phyloP scores from a whole-genome alignment of 2,329 filamentous ascomycete species.

The Colletotrichum tamarilloi region DNA sequence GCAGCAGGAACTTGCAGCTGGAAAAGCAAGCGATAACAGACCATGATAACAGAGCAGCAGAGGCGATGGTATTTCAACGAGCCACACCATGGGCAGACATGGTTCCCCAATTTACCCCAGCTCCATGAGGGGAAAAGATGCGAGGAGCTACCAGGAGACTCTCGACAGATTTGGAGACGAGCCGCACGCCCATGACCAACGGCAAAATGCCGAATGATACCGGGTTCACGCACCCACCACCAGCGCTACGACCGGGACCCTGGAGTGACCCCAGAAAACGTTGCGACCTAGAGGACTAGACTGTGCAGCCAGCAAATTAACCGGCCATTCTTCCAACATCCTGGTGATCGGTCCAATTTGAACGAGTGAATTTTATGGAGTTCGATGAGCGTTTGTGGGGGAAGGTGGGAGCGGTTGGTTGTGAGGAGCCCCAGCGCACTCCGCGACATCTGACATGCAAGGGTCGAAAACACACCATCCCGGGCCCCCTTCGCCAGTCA shows the following conservation, averaged over 20 bases:
- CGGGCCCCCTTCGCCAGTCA: constrained; percentile 14
- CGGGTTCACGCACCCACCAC: constrained; percentile 14
- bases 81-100: not conserved
- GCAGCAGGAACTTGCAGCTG: not conserved
- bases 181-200: not conserved
- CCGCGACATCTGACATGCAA: constrained; percentile 30
- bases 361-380: constrained; percentile 4
- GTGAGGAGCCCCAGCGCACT: constrained; percentile 5
- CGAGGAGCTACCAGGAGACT: not conserved
- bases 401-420: constrained; percentile 13
- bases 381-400: constrained; percentile 16
- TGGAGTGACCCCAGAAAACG: constrained; percentile 16
- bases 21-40: not conserved
- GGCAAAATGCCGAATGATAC: constrained; percentile 9
- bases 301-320: constrained; percentile 22
- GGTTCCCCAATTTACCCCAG: constrained; percentile 33
- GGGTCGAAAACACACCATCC: constrained; percentile 24
- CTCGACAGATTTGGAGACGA: constrained; percentile 23
- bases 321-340: constrained; percentile 29
- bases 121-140: constrained; percentile 24
- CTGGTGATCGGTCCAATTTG: not conserved
- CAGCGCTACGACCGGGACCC: constrained; percentile 4
- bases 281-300: not conserved
- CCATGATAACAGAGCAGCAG: not conserved
- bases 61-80: constrained; percentile 21